Conservation (phyloP, 345 rosid genomes). For the Alliaria petiolata region DNA sequence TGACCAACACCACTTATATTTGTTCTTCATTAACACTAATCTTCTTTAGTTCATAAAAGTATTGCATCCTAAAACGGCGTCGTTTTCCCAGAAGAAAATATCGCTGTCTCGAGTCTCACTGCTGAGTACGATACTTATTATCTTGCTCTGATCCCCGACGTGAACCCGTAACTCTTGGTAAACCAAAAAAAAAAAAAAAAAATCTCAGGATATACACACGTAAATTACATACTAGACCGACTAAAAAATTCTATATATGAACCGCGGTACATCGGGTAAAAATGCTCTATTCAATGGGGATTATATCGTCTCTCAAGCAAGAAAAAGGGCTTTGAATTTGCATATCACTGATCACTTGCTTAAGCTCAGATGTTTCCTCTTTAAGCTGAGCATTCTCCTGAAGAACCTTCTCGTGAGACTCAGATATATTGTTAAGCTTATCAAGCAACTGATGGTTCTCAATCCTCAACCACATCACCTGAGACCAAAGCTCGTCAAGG, state of each 20-base stretch:
- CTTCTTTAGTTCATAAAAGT: neutral
- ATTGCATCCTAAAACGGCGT: neutral
- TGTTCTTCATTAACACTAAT: conserved; percentile 22
- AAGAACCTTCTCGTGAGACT: conserved; percentile 47
- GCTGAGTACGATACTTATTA: neutral
- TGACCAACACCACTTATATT: conserved; percentile 24
- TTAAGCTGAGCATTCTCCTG: conserved; percentile 76
- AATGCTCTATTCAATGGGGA: conserved; percentile 18
- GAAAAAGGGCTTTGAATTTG: conserved; percentile 54
- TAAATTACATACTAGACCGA: neutral
- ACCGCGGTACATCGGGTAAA: neutral
- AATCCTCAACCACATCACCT: conserved; percentile 69
- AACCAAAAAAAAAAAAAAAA: neutral
- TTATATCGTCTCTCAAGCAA: conserved; percentile 42
- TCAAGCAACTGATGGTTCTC: conserved; percentile 80
- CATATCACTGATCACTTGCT: conserved; percentile 56
- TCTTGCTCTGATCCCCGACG: neutral
- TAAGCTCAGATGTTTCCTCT: conserved; percentile 60
- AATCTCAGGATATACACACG: neutral
- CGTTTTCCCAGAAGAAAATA: neutral
- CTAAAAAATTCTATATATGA: neutral
- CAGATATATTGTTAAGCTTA: conserved; percentile 60
- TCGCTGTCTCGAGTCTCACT: neutral
- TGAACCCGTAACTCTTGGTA: neutral
- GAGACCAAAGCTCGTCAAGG: conserved; percentile 93